Evolutionary conservation across 2,329 filamentous ascomycete species (phyloP).

Genomic region (Colletotrichum sp.): DNA sequence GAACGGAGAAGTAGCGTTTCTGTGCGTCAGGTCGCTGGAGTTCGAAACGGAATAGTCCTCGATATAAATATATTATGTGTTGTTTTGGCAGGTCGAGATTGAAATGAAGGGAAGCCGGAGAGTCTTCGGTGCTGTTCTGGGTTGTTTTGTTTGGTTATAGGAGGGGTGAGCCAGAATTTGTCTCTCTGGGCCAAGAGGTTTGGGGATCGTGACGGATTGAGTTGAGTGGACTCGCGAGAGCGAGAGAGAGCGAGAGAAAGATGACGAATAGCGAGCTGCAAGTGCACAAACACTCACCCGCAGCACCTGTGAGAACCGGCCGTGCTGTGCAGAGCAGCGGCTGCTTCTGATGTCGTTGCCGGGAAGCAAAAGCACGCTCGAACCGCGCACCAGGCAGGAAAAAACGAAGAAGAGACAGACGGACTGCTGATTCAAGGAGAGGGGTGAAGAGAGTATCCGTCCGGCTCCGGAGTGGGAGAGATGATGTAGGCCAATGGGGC

Average conservation of each 20-base stretch:
- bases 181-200: neutral
- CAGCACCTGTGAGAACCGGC: neutral
- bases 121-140: neutral
- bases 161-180: neutral
- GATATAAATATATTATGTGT: constrained; percentile 18
- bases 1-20: constrained; percentile 11
- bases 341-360: neutral
- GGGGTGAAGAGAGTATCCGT: neutral
- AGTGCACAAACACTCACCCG: constrained; percentile 11
- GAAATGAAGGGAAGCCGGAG: neutral
- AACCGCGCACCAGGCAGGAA: neutral
- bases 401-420: neutral
- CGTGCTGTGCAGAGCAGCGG: neutral
- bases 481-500: neutral
- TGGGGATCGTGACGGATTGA: neutral
- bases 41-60: constrained; percentile 19
- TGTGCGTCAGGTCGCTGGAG: constrained; percentile 19
- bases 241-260: neutral
- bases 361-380: constrained; percentile 10
- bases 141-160: neutral
- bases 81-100: neutral
- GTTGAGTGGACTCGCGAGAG: neutral
- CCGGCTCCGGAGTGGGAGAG: neutral
- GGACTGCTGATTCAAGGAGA: neutral
- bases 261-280: neutral